These are phyloP conservation scores for Tausonia pullulans DNA, from an alignment of 1,284 basidiomycete species.

Conservation along the genomic window DNA sequence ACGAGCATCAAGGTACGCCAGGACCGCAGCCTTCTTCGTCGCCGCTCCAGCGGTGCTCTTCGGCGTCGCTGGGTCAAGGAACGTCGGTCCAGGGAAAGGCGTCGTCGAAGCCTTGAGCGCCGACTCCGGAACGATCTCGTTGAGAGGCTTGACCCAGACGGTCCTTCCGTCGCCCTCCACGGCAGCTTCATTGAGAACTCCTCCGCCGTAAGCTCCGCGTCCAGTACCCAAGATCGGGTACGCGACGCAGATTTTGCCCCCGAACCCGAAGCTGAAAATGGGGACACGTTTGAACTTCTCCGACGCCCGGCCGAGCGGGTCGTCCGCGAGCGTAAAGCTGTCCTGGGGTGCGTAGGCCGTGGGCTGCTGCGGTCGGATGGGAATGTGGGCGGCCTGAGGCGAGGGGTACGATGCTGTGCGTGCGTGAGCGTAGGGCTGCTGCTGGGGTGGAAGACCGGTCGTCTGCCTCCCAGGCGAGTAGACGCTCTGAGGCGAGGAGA, in stretches of 20 bases:
- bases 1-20: constrained; percentile 63
- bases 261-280: constrained; percentile 14
- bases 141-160: constrained; percentile 2
- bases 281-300: constrained; percentile 15
- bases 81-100: constrained; percentile 13
- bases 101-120: neutral
- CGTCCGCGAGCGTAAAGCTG: neutral
- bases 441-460: too few species aligned
- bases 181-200: neutral
- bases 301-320: constrained; percentile 7
- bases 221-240: constrained; percentile 8
- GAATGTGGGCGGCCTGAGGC: neutral
- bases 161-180: constrained; percentile 10
- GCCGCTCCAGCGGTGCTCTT: constrained; percentile 38
- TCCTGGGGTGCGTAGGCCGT: constrained; percentile 5
- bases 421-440: too few species aligned
- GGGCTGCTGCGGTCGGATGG: neutral
- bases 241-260: constrained; percentile 2
- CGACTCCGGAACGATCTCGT: constrained; percentile 3
- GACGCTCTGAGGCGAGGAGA: too few species aligned
- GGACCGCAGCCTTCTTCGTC: constrained; percentile 67
- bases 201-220: neutral
- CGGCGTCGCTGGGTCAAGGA: constrained; percentile 5
- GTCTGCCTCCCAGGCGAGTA: too few species aligned
- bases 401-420: too few species aligned